Conservation (phyloP, 2,329 filamentous ascomycete species). For the Trichoderma semiorbis region DNA sequence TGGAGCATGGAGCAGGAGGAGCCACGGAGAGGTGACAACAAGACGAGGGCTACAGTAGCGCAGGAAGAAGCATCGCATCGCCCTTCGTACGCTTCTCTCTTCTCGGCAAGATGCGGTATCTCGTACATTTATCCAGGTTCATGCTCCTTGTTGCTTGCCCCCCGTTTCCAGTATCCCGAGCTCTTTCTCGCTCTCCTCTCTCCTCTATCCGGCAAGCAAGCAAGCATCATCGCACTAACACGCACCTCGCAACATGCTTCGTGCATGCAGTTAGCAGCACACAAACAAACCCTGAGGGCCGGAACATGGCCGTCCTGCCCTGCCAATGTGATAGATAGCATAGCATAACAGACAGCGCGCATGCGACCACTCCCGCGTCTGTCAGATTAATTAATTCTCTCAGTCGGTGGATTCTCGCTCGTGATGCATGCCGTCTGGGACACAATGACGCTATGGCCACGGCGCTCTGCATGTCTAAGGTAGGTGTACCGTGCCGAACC, state of each 20-base stretch:
- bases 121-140: neutral
- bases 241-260: neutral
- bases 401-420: conserved; percentile 1
- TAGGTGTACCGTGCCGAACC: neutral
- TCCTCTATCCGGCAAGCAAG: neutral
- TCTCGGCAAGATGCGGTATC: neutral
- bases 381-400: conserved; percentile 1
- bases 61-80: neutral
- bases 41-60: no score
- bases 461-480: neutral
- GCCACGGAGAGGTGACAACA: no score
- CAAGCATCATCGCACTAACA: neutral
- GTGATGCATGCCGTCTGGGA: conserved; percentile 1
- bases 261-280: neutral
- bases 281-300: neutral
- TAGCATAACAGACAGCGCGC: neutral
- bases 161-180: neutral
- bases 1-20: no score
- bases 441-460: neutral
- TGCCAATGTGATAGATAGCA: neutral
- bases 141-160: neutral
- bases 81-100: neutral
- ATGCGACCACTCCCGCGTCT: neutral
- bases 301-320: neutral
- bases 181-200: neutral